phyloP scores from a whole-genome alignment of 1,139 yeast species.

The Suhomyces chickasaworum region DNA sequence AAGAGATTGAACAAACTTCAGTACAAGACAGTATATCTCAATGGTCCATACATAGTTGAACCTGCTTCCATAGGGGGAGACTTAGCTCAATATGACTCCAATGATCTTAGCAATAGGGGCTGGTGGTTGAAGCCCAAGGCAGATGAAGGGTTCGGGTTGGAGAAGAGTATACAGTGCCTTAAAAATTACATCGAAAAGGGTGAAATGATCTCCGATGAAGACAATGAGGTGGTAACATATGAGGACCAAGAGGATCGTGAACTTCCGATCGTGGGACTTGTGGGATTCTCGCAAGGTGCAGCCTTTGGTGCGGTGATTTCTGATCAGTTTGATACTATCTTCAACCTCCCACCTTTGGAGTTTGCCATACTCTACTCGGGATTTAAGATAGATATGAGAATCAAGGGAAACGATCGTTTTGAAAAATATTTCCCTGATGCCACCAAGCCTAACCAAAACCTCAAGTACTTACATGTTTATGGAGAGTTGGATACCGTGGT shows the following conservation, averaged over 20 bases:
- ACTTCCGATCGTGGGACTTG: slow-evolving; percentile 42
- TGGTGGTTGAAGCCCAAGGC: slow-evolving; percentile 40
- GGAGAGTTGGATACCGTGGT: slow-evolving; percentile 92
- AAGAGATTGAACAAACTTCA: slow-evolving; percentile 38
- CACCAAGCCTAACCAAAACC: slow-evolving; percentile 13
- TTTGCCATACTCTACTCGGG: slow-evolving; percentile 81
- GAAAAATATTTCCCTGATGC: slow-evolving; percentile 31
- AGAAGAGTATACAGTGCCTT: slow-evolving; percentile 33
- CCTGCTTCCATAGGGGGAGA: slow-evolving; percentile 48
- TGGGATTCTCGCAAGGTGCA: slow-evolving; percentile 53
- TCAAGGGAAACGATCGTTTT: slow-evolving; percentile 30
- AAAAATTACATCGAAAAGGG: slow-evolving; percentile 34
- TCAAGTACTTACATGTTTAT: slow-evolving; percentile 66
- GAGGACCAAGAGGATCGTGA: slow-evolving; percentile 27
- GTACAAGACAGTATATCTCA: slow-evolving; percentile 67
- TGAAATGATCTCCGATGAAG: slow-evolving; percentile 34
- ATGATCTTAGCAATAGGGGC: slow-evolving; percentile 30
- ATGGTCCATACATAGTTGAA: slow-evolving; percentile 69
- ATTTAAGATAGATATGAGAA: slow-evolving; percentile 59
- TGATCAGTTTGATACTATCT: slow-evolving; percentile 33
- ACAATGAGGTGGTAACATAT: slow-evolving; percentile 21
- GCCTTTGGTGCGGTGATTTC: slow-evolving; percentile 47
- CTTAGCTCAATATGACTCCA: slow-evolving; percentile 45
- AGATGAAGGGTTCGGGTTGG: slow-evolving; percentile 30
- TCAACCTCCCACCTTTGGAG: slow-evolving; percentile 45